Conservation (phyloP, 495 filamentous ascomycete genomes). For the Aspergillus taichungensis region DNA sequence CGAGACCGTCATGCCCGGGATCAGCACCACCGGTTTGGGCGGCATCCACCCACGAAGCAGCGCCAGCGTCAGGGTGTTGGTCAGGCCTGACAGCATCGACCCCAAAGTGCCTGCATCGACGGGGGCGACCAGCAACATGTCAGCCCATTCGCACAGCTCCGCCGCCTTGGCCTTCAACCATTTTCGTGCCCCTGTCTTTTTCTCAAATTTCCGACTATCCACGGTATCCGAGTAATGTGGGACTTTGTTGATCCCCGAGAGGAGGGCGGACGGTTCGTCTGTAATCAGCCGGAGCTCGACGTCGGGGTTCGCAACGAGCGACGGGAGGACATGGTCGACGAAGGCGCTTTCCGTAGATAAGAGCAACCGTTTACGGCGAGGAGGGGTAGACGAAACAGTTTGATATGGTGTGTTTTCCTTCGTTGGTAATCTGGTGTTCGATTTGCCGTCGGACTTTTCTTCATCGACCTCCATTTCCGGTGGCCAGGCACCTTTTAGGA, state of each 20-base stretch:
- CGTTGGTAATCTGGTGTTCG: conserved; percentile 5
- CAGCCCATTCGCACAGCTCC: conserved; percentile 78
- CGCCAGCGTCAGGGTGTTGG: conserved; percentile 63
- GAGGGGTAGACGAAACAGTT: conserved; percentile 1
- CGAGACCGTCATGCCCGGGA: conserved; percentile 71
- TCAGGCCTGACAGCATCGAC: conserved; percentile 73
- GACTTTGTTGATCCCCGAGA: conserved; percentile 35
- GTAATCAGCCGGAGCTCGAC: conserved; percentile 40
- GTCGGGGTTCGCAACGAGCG: conserved; percentile 29
- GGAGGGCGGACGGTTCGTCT: conserved; percentile 37
- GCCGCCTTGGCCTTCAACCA: conserved; percentile 50
- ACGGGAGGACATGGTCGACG: conserved; percentile 32
- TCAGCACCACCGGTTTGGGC: conserved; percentile 69
- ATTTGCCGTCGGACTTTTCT: conserved; percentile 11
- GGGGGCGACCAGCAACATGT: conserved; percentile 73
- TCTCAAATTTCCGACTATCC: conserved; percentile 38
- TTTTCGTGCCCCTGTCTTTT: conserved; percentile 36
- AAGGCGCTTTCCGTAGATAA: conserved; percentile 39
- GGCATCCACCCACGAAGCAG: conserved; percentile 76
- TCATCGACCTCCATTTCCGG: conserved; percentile 28
- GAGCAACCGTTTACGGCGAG: conserved; percentile 32
- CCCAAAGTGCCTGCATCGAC: conserved; percentile 73
- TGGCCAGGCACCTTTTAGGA: conserved; percentile 9
- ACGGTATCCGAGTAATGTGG: conserved; percentile 42
- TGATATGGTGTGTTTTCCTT: conserved; percentile 5